Conservation (phyloP, 108 stramenopile species). For the Skeletonema marinoi region DNA sequence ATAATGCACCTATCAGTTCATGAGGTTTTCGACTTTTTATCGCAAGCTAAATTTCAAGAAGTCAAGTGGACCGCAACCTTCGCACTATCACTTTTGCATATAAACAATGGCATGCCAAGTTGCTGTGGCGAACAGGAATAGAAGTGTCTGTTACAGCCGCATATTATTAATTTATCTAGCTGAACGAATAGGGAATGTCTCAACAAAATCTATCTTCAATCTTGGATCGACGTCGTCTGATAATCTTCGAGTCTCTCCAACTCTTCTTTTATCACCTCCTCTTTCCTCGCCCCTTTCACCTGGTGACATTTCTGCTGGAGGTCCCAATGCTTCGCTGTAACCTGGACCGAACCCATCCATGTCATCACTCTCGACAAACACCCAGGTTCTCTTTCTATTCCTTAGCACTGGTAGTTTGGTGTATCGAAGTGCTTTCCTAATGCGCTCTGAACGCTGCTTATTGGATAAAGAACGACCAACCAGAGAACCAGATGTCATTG, state of each 20-base stretch:
- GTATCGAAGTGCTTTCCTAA: constrained; percentile 77
- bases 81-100: constrained; percentile 52
- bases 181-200: constrained; percentile 54
- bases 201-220: constrained; percentile 63
- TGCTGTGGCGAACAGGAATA: constrained; percentile 16
- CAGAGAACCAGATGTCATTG: neutral
- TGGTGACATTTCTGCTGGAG: constrained; percentile 67
- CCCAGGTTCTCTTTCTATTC: constrained; percentile 72
- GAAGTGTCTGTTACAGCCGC: neutral
- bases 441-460: constrained; percentile 69
- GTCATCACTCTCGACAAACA: constrained; percentile 78
- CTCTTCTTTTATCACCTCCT: neutral
- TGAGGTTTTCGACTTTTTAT: constrained; percentile 36
- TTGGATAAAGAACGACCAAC: constrained; percentile 51
- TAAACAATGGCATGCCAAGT: constrained; percentile 29
- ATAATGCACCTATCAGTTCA: constrained; percentile 32
- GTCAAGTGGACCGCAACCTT: constrained; percentile 75
- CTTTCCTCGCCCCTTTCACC: constrained; percentile 49
- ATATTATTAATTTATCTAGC: neutral
- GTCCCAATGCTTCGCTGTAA: constrained; percentile 61
- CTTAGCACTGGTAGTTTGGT: constrained; percentile 75
- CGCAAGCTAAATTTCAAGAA: constrained; percentile 61
- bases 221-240: constrained; percentile 66
- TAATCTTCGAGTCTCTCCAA: constrained; percentile 24
- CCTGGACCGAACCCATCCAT: constrained; percentile 84